Conservation (phyloP, 1,139 yeast genomes). For the Geotrichum siamense region DNA sequence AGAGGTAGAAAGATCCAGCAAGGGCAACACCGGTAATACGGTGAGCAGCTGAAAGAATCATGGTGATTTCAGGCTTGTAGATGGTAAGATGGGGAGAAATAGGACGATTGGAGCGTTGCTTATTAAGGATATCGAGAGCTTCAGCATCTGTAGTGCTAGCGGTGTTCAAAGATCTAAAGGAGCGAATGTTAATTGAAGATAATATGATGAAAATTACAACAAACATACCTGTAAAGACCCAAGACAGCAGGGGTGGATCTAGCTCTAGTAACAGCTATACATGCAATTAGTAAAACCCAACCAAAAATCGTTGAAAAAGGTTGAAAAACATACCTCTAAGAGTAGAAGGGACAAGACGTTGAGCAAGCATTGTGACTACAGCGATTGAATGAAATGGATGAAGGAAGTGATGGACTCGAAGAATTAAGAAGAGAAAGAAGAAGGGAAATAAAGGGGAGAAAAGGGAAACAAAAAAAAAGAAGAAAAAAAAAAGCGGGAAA, state of each 20-base stretch:
- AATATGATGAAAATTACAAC: neutral
- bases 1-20: constrained; percentile 65
- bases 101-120: constrained; percentile 86
- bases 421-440: neutral
- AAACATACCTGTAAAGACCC: constrained; percentile 18
- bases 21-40: constrained; percentile 82
- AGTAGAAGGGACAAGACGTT: constrained; percentile 14
- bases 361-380: constrained; percentile 15
- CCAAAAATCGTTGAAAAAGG: neutral
- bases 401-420: neutral
- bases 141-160: constrained; percentile 54
- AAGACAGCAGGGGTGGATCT: constrained; percentile 16
- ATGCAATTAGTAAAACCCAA: constrained; percentile 1
- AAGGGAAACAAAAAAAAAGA: too few relatives aligned
- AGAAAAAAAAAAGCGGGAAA: too few relatives aligned
- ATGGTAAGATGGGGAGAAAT: constrained; percentile 84
- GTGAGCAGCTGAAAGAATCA: constrained; percentile 73
- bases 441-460: too few relatives aligned
- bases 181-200: too few relatives aligned
- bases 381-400: neutral
- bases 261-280: constrained; percentile 15
- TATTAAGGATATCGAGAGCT: constrained; percentile 62
- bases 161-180: constrained; percentile 42
- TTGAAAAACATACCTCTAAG: constrained; percentile 16
- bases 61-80: constrained; percentile 84